Conservation (phyloP, 2,329 filamentous ascomycete genomes). For the Colletotrichum sp. region DNA sequence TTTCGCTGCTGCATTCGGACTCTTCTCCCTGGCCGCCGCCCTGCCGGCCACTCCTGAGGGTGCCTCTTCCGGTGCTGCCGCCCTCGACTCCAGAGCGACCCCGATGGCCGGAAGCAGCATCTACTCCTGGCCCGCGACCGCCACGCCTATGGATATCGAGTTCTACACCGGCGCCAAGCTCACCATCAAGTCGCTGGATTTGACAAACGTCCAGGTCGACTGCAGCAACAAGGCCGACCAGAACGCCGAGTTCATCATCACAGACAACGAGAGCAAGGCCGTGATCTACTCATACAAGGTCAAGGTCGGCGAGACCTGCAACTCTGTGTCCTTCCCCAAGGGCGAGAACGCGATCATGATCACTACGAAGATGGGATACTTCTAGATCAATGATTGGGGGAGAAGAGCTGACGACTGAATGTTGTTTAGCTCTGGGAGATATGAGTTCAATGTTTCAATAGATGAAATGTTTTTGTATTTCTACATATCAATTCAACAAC, state of each 20-base stretch:
- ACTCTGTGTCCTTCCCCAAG: not conserved
- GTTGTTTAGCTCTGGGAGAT: not conserved
- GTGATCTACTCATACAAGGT: not conserved
- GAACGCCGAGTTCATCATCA: not conserved
- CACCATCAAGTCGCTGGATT: not conserved
- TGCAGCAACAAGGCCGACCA: not conserved
- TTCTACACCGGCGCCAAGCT: not conserved
- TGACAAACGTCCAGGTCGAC: not conserved
- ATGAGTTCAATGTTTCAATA: not conserved
- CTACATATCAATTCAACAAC: not conserved
- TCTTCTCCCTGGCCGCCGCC: not conserved
- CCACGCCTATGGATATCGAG: not conserved
- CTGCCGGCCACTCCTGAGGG: not conserved
- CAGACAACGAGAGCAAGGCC: not conserved
- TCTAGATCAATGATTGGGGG: not conserved
- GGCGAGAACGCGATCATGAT: not conserved
- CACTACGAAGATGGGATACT: not conserved
- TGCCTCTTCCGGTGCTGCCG: not conserved
- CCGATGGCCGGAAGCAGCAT: not conserved
- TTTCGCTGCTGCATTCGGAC: not conserved
- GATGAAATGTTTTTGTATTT: not conserved
- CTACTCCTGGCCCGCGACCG: not conserved
- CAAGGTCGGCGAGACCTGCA: not conserved
- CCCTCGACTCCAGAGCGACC: not conserved
- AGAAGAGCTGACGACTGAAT: fast-evolving